phyloP scores from a whole-genome alignment of 2,329 filamentous ascomycete species.

The Beauveria asiatica region DNA sequence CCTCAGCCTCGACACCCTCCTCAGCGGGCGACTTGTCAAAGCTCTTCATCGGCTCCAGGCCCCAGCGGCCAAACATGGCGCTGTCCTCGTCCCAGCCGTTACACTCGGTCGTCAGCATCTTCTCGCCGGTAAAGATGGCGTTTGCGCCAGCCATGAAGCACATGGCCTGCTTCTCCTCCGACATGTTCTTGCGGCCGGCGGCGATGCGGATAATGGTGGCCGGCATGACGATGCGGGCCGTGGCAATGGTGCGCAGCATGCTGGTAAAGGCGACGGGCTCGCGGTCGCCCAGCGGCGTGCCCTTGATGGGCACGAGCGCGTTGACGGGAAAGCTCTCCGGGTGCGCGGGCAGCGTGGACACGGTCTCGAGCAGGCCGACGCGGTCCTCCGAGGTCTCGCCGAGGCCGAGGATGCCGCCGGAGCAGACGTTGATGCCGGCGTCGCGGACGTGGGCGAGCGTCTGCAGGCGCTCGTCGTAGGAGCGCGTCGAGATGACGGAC shows the following conservation, averaged over 20 bases:
- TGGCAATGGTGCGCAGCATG: conserved; percentile 74
- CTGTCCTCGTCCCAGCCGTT: conserved; percentile 87
- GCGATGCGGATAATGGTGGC: conserved; percentile 80
- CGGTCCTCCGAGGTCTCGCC: conserved; percentile 74
- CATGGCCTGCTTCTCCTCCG: conserved; percentile 79
- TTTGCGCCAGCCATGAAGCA: conserved; percentile 91
- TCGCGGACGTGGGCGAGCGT: conserved; percentile 74
- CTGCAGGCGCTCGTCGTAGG: conserved; percentile 77
- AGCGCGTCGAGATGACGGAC: conserved; percentile 73
- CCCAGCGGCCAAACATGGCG: conserved; percentile 76
- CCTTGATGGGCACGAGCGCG: conserved; percentile 81
- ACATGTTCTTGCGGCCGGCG: conserved; percentile 74
- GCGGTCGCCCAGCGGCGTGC: conserved; percentile 72
- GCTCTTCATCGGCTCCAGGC: conserved; percentile 66
- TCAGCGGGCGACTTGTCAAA: conserved; percentile 27
- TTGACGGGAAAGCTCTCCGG: conserved; percentile 91
- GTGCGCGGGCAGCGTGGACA: conserved; percentile 70
- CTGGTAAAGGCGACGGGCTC: conserved; percentile 68
- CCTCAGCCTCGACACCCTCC: conserved; percentile 8
- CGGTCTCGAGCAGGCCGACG: conserved; percentile 74
- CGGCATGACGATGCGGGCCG: conserved; percentile 75
- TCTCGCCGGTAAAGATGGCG: conserved; percentile 91
- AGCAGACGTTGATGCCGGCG: conserved; percentile 84
- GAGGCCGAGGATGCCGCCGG: conserved; percentile 77
- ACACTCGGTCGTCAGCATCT: conserved; percentile 89